Conservation (phyloP, 805 yeast genomes). For the Teunomyces pallodes region DNA sequence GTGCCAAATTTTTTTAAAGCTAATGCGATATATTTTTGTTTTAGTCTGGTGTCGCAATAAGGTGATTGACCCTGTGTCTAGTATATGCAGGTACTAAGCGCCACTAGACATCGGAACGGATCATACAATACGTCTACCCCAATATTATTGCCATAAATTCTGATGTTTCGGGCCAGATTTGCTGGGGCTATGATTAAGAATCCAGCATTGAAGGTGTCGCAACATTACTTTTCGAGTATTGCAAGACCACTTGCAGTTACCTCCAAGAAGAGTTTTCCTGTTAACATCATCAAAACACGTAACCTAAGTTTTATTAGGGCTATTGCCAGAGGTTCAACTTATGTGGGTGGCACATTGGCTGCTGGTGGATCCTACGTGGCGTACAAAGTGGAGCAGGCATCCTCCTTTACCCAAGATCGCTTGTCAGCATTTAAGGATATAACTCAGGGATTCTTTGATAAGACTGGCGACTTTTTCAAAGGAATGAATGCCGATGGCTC, state of each 20-base stretch:
- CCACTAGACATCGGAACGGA: background rate
- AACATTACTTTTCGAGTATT: background rate
- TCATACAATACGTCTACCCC: background rate
- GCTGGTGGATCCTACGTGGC: conserved; percentile 94
- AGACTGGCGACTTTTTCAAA: conserved; percentile 43
- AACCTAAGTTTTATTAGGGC: conserved; percentile 44
- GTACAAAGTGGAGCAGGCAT: conserved; percentile 87
- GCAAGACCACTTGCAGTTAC: background rate
- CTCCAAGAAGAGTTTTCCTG: background rate
- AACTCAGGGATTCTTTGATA: conserved; percentile 53
- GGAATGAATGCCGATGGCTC: conserved; percentile 20
- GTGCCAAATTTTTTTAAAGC: background rate
- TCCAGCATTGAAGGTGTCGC: conserved; percentile 2
- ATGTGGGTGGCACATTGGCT: conserved; percentile 85
- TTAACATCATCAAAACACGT: conserved; percentile 12
- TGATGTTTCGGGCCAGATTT: background rate
- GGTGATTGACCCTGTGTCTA: background rate
- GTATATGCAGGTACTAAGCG: background rate
- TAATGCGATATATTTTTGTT: no score
- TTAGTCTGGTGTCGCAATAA: background rate
- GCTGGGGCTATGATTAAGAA: background rate
- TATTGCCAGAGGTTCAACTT: conserved; percentile 57
- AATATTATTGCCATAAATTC: background rate
- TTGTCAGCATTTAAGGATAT: conserved; percentile 60
- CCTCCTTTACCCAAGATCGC: conserved; percentile 65